Evolutionary conservation across 2,329 filamentous ascomycete genomes (phyloP), one percentile per base, ranked within the genome.

Genomic region (Fusarium sp.): DNA sequence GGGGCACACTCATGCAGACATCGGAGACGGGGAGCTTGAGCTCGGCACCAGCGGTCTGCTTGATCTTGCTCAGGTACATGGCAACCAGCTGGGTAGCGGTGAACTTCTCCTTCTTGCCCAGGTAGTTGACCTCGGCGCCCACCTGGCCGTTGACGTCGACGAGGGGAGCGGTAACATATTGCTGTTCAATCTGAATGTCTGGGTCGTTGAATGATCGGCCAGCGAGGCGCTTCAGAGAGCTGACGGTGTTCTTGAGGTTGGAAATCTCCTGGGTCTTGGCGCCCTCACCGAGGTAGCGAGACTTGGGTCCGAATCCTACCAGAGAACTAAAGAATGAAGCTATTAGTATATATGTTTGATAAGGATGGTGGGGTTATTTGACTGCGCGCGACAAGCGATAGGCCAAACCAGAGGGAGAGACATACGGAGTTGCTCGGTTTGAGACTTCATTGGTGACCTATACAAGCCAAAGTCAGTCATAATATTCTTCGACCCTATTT

Each of bases 211-310:
- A 88, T 68, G 88, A 86, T 79, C 96, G 94, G 78, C 96, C 96
- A 78, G 92, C 92, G 75, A 99, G 91, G 78, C 96, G 93, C 86
- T 97, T 97, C 77, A 99, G 88, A 73, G 90, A 95, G 81, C 90
- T 87, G 84, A 99, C 93, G 74, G 96, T 99, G 88, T 99, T 99
- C 87, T 98, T 99, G 78, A 98, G 90, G 87, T 99, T 99, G 78
- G 95, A 97, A 80, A 97, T 97, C 85, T 99, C 96, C 85, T 98
- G 95, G 74, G 95, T 98, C 90, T 98, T 98, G 74, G 96, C 96
- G 60, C 93, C 83, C 86, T 99, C 96, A 73, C 96, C 96, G 72
- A 99, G 88, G 81, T 97, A 97, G 85, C 96, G 92, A 82, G 89
- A 91, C 85, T 97, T 97, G 80, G 94, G 92, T 64, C 94, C 94